Evolutionary conservation across 2,329 filamentous ascomycete genomes (phyloP), one percentile per base, ranked within the genome.

Genomic region (Emergomyces africanus): DNA sequence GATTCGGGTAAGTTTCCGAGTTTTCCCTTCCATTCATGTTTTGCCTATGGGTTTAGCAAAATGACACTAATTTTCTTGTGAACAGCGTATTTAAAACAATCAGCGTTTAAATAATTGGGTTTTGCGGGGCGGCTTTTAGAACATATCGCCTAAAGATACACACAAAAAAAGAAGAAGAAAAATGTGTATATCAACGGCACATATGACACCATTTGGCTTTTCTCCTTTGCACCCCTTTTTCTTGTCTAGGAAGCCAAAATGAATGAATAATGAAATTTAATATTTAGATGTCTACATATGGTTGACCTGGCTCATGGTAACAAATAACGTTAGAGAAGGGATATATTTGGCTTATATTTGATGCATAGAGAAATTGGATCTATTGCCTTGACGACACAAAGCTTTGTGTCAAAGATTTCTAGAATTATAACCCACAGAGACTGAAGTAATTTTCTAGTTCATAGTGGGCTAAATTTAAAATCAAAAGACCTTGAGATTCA

Each of bases 51-150:
- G n/a, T 5, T 12, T 10, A 46, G 41, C 25, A 48, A 25, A 35
- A 20, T 60, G 23, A 37, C 50, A 18, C 37, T 55, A 56, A 59
- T 46, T 59, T 58, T 49, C 49, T 9, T 33, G 51, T 55, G 44
- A 58, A 57, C 62, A 89, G 87, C 69, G 84, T 90, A 54, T 89
- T 91, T 75, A 85, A 88, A 72, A 91, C 88, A 1, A 92, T 92
- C 69, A 90, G 86, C 71, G 87, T 91, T 59, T 91, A 80, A 58
- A 10, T 28, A 20, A 23, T 25, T 12, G 20, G 41, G 28, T 23
- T 30, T 15, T n/a, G 5, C 2, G 30, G 33, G 39, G 18, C 37
- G 42, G 30, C 3, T 20, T 3, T 39, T 35, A 33, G 18, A 15
- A 53, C 33, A 33, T 23, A 53, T 39, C 9, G 33, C 10, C 37